phyloP scores from a whole-genome alignment of 2,329 filamentous ascomycete genomes.

The Arachnomyces sp. region DNA sequence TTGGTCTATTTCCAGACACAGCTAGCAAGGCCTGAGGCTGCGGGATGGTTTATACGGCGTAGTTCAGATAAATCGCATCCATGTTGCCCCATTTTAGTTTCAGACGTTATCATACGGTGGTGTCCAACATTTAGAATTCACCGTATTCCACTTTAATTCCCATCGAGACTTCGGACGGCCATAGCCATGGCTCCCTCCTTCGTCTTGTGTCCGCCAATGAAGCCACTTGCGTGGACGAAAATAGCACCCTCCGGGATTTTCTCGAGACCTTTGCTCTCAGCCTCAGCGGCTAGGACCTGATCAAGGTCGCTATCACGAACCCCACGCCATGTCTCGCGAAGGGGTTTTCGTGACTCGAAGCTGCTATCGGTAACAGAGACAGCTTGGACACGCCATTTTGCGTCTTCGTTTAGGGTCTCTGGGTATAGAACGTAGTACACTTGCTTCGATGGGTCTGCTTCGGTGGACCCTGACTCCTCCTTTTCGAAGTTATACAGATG shows the following conservation, averaged over 20 bases:
- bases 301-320: conserved; percentile 80
- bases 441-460: conserved; percentile 38
- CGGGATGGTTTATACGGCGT: too few species aligned
- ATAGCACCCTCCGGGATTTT: conserved; percentile 53
- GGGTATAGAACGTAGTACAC: conserved; percentile 87
- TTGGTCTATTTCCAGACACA: too few species aligned
- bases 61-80: too few species aligned
- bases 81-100: too few species aligned
- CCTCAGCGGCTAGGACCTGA: conserved; percentile 38
- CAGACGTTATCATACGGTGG: too few species aligned
- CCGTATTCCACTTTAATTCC: conserved; percentile 7
- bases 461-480: conserved; percentile 30
- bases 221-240: conserved; percentile 89
- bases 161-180: conserved; percentile 46
- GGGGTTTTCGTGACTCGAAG: conserved; percentile 82
- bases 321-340: conserved; percentile 87
- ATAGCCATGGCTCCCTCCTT: conserved; percentile 81
- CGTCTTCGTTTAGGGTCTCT: conserved; percentile 63
- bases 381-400: conserved; percentile 89
- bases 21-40: too few species aligned
- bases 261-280: conserved; percentile 29
- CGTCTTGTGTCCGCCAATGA: conserved; percentile 91
- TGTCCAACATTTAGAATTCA: too few species aligned
- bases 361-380: conserved; percentile 79
- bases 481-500: conserved; percentile 84